Evolutionary conservation across 2,329 filamentous ascomycete species (phyloP).

Genomic region (Gaeumannomyces tritici): DNA sequence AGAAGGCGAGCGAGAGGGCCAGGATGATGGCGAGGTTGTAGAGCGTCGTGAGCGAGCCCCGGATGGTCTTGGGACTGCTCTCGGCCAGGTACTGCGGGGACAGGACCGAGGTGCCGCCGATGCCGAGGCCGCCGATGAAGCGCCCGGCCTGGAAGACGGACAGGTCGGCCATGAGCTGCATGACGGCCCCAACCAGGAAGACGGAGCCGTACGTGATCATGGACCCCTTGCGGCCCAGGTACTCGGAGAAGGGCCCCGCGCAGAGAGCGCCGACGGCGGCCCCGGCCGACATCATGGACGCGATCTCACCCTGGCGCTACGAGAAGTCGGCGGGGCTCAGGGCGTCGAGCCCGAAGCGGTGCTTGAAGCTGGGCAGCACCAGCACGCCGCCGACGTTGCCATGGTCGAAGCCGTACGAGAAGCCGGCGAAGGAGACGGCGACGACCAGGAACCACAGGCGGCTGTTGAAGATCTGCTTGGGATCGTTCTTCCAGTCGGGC

Average conservation of each 20-base stretch:
- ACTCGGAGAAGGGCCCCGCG: constrained; percentile 45
- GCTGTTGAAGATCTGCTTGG: constrained; percentile 1
- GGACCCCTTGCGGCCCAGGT: constrained; percentile 41
- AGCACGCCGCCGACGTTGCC: constrained; percentile 14
- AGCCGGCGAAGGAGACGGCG: neutral
- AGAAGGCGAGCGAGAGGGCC: constrained; percentile 39
- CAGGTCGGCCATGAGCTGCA: constrained; percentile 40
- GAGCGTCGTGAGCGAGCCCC: constrained; percentile 23
- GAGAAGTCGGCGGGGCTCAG: constrained; percentile 6
- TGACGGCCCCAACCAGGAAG: constrained; percentile 36
- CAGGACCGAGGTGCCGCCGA: constrained; percentile 38
- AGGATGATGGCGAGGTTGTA: constrained; percentile 23
- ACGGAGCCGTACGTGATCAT: constrained; percentile 41
- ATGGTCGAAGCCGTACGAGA: constrained; percentile 2
- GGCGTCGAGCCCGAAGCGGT: constrained; percentile 10
- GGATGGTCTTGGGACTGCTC: constrained; percentile 39
- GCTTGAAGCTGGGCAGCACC: constrained; percentile 12
- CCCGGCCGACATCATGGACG: constrained; percentile 34
- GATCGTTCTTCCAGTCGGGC: constrained; percentile 1
- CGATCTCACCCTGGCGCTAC: constrained; percentile 18
- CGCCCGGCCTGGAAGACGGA: constrained; percentile 47
- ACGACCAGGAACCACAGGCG: constrained; percentile 1
- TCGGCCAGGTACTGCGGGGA: constrained; percentile 51
- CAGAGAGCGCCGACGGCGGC: constrained; percentile 44
- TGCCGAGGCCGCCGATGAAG: constrained; percentile 39